Base-by-base conservation (phyloP, 2,329 filamentous ascomycete species). In the Calonectria montana region DNA sequence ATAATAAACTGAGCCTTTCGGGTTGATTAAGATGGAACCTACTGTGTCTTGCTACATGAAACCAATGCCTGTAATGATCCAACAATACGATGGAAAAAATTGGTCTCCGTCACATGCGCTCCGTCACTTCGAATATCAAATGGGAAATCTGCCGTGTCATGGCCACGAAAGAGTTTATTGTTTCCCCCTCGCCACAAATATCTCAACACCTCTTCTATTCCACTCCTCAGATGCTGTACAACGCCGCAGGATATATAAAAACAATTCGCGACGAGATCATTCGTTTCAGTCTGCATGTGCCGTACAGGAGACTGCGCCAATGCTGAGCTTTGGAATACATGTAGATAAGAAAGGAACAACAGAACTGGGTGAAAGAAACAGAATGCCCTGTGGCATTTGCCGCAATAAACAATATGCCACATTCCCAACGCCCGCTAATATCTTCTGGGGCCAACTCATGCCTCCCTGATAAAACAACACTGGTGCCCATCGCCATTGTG, bases 391-490 rank as follows among this genome's bases (percentile, higher is more conserved):
- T 65, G 31, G 41, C 63, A 21, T 43, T 29, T 57, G 41, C 65
- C 31, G 53, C 15, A 31, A 65, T 29, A 31, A 68, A 41, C 39
- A 47, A 39, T 35, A 21, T 39, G 61, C 45, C 43, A 43, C 21
- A 61, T 50, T 69, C 65, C 74, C 70, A 78, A 78, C 77, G 77
- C 77, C 77, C 66, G 74, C 75, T 78, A 50, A 69, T 73, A 69
- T 25, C 69, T 73, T 67, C 73, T 59, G 69, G 53, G 47, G 62
- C 57, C 43, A 53, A 66, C 66, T 41, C 45, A 69, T 67, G 59
- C 63, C 66, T 61, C 27, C 68, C 65, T 45, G 12, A 64, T n/a
- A 55, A 70, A 57, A 65, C 13, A 75, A 71, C 65, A 61, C 27
- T 39, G 37, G 23, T 71, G 68, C 63, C 72, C 61, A 61, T 71